Evolutionary conservation across 139 green algal species (phyloP).

Genomic region (Chlamydomonas eustigma): DNA sequence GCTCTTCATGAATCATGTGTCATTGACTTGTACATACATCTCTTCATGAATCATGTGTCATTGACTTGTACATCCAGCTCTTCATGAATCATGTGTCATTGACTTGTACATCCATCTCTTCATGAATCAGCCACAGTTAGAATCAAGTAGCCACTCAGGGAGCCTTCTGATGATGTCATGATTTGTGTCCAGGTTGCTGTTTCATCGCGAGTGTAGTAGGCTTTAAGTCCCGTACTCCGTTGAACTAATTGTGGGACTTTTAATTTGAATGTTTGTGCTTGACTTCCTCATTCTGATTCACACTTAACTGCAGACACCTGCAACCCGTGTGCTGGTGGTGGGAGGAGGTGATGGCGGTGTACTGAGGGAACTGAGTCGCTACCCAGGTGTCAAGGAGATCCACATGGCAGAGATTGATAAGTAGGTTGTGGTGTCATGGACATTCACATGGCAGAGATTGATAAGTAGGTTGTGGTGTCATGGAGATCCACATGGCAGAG

Average conservation of each 20-base stretch:
- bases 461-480: conserved; percentile 47
- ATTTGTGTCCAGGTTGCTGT: too few species aligned
- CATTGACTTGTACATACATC: not conserved
- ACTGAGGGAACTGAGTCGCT: conserved; percentile 80
- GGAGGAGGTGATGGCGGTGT: conserved; percentile 97
- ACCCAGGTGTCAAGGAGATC: conserved; percentile 50
- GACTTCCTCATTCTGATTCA: too few species aligned
- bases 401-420: conserved; percentile 96
- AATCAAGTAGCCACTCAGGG: too few species aligned
- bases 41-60: not conserved
- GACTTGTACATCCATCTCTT: not conserved
- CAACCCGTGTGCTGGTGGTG: conserved; percentile 83
- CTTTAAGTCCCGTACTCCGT: too few species aligned
- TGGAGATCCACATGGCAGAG: conserved; percentile 89
- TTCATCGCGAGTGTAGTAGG: too few species aligned
- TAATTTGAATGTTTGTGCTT: too few species aligned
- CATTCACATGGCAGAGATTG: conserved; percentile 96
- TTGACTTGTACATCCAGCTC: not conserved
- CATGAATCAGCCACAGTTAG: too few species aligned
- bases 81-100: not conserved
- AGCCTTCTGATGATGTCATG: too few species aligned
- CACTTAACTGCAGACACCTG: too few species aligned
- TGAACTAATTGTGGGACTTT: too few species aligned
- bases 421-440: conserved; percentile 24
- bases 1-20: not conserved